phyloP scores from a whole-genome alignment of 2,329 filamentous ascomycete species.

The Pseudocercospora vitis region DNA sequence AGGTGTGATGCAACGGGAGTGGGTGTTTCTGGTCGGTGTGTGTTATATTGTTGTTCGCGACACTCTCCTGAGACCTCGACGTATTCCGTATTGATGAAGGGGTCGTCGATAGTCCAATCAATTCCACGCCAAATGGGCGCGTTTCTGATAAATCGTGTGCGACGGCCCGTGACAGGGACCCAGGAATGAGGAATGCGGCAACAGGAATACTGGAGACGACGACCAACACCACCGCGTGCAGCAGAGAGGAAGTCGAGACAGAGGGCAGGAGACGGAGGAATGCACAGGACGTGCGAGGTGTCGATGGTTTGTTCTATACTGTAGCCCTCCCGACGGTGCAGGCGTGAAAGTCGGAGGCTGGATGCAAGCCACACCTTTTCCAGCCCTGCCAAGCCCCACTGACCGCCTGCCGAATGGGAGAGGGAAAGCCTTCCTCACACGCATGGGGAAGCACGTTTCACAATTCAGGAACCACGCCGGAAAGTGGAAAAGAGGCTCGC shows the following conservation, averaged over 20 bases:
- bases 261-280: neutral
- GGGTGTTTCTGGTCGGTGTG: too few relatives aligned
- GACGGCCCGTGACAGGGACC: neutral
- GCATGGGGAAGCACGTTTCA: slow-evolving; percentile 4
- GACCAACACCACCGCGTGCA: too few relatives aligned
- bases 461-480: neutral
- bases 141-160: neutral
- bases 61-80: slow-evolving; percentile 6
- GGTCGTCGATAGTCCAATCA: neutral
- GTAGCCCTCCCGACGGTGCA: neutral
- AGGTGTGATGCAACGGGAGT: neutral
- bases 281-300: neutral
- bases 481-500: slow-evolving; percentile 1
- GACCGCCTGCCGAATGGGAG: neutral
- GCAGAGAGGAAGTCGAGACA: too few relatives aligned
- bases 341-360: neutral
- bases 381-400: neutral
- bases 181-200: neutral
- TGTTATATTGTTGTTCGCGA: too few relatives aligned
- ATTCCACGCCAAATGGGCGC: neutral
- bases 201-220: neutral
- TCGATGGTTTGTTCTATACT: neutral
- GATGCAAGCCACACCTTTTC: neutral
- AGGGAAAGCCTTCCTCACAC: neutral
- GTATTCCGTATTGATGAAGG: neutral